These are phyloP conservation scores for Cruciata laevipes DNA, from an alignment of 257 asterid genomes.

Conservation along the genomic window DNA sequence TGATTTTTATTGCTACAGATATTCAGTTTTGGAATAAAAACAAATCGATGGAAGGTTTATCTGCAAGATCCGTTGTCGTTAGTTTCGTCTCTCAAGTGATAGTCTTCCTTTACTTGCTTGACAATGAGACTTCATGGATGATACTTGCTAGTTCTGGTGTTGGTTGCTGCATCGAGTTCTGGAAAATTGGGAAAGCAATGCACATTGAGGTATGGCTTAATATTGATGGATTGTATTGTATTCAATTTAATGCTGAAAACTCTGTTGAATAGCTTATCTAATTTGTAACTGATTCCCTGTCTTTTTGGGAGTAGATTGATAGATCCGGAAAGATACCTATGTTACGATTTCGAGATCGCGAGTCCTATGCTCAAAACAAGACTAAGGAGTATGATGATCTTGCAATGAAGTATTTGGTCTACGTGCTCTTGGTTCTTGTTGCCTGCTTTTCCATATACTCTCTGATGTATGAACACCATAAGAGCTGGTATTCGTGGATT, in stretches of 20 bases:
- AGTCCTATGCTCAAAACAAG: conserved; percentile 87
- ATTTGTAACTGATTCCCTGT: neutral
- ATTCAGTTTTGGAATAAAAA: conserved; percentile 98
- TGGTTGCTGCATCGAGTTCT: conserved; percentile 98
- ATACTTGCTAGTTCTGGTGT: conserved; percentile 97
- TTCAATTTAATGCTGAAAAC: neutral
- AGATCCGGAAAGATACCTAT: conserved; percentile 86
- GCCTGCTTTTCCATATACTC: conserved; percentile 77
- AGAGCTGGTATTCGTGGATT: conserved; percentile 99
- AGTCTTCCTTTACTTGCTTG: conserved; percentile 89
- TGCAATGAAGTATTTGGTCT: conserved; percentile 96
- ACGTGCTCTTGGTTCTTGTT: conserved; percentile 75
- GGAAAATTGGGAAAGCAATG: conserved; percentile 99
- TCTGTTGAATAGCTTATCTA: neutral
- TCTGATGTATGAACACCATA: conserved; percentile 86
- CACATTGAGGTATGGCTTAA: conserved; percentile 70
- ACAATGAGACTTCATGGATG: conserved; percentile 99
- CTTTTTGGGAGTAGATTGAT: conserved; percentile 53
- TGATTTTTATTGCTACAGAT: conserved; percentile 40
- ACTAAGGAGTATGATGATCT: conserved; percentile 97
- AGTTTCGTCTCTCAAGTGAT: conserved; percentile 81
- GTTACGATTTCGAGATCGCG: conserved; percentile 93
- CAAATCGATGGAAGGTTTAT: conserved; percentile 98
- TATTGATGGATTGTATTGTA: neutral
- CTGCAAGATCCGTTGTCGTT: conserved; percentile 91